A percentile compares a stretch with the other conserved stretches of the same genome.
phyloP scores from a whole-genome alignment of 192 early-diverging fungal genomes.

The Backusella mclennaniae region DNA sequence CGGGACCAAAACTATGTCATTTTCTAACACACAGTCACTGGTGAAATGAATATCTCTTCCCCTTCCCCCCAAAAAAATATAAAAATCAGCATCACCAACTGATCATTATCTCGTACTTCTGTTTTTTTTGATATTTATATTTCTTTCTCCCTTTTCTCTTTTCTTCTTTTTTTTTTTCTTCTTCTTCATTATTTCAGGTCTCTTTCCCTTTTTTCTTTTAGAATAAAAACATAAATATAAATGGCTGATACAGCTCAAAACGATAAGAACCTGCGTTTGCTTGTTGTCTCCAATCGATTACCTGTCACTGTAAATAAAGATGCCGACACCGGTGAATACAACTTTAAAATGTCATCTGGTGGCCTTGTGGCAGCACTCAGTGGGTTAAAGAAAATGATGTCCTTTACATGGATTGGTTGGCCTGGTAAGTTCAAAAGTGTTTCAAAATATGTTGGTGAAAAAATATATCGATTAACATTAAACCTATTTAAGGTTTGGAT shows the following conservation, averaged over 20 bases:
- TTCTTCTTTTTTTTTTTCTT: not conserved
- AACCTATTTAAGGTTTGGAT: constrained; percentile 61
- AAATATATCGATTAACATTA: not conserved
- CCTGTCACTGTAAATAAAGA: constrained; percentile 87
- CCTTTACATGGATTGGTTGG: constrained; percentile 99
- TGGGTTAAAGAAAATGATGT: constrained; percentile 92
- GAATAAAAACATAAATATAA: not conserved
- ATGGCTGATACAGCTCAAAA: constrained; percentile 10
- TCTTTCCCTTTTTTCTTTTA: not conserved
- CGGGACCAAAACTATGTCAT: not conserved
- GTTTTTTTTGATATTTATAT: constrained; percentile 1
- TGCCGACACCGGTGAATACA: constrained; percentile 41
- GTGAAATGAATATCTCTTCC: not conserved
- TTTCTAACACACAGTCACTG: constrained; percentile 1
- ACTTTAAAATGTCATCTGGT: constrained; percentile 87
- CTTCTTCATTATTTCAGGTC: not conserved
- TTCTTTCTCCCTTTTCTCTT: not conserved
- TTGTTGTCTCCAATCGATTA: constrained; percentile 95
- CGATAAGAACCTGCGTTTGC: constrained; percentile 53
- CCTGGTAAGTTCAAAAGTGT: constrained; percentile 57
- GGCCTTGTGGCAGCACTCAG: constrained; percentile 94
- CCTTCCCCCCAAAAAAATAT: not conserved
- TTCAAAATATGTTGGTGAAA: not conserved
- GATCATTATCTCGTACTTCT: constrained; percentile 7
- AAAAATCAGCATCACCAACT: not conserved